phyloP scores from a whole-genome alignment of 2,329 filamentous ascomycete species.

The Zelopaecilomyces penicillatus region DNA sequence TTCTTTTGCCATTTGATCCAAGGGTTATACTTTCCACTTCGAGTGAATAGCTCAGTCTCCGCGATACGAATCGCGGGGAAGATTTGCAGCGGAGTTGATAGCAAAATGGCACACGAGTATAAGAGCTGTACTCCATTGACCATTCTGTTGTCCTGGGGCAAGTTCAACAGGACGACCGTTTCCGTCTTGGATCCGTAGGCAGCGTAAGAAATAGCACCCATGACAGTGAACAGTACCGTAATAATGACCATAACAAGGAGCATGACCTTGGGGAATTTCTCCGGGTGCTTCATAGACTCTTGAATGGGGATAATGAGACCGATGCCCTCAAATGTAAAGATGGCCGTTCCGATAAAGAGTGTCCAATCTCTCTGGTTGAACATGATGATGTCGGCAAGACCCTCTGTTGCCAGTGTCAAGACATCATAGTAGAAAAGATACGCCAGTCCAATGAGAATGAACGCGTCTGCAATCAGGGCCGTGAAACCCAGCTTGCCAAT shows the following conservation, averaged over 20 bases:
- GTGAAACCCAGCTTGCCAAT: slow-evolving; percentile 97
- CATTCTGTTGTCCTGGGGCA: slow-evolving; percentile 89
- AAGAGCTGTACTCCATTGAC: slow-evolving; percentile 95
- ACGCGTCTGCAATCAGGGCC: slow-evolving; percentile 84
- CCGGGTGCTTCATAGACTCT: slow-evolving; percentile 86
- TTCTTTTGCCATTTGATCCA: slow-evolving; percentile 99
- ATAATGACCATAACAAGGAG: slow-evolving; percentile 92
- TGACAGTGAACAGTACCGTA: slow-evolving; percentile 79
- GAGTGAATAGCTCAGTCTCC: slow-evolving; percentile 86
- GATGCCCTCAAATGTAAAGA: slow-evolving; percentile 98
- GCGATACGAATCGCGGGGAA: slow-evolving; percentile 97
- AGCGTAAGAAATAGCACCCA: slow-evolving; percentile 90
- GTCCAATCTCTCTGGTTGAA: slow-evolving; percentile 95
- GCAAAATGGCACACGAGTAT: slow-evolving; percentile 93
- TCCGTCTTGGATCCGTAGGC: slow-evolving; percentile 93
- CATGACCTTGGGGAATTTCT: slow-evolving; percentile 84
- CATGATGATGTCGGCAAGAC: slow-evolving; percentile 74
- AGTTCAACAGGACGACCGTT: slow-evolving; percentile 91
- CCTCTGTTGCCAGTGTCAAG: slow-evolving; percentile 66
- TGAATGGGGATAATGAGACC: slow-evolving; percentile 97
- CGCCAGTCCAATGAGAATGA: slow-evolving; percentile 84
- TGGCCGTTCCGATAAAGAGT: slow-evolving; percentile 94
- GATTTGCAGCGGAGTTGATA: slow-evolving; percentile 91
- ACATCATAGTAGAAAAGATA: slow-evolving; percentile 97
- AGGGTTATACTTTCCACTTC: slow-evolving; percentile 94